Base-by-base conservation (phyloP, 1,139 yeast species). In the Yamadazyma diospyri region DNA sequence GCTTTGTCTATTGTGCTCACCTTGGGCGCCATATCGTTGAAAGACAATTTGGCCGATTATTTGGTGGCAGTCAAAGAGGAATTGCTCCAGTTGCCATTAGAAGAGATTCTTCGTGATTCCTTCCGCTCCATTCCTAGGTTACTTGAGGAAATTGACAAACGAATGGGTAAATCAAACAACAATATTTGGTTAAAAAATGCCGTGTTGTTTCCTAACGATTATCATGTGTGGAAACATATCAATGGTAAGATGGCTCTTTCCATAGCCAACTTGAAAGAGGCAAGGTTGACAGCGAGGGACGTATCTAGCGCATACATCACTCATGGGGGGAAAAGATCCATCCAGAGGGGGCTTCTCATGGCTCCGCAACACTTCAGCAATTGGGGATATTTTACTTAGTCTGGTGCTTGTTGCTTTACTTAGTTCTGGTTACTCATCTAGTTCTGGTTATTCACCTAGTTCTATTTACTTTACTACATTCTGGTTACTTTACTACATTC, bases 1-100 rank as follows among this genome's bases (percentile, higher is more conserved):
- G 74, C 86, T 1, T 59, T 86, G 29, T 53, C 77, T 19, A 77
- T 85, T 6, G 79, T 85, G 0, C 55, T 88, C 33, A 75, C 88
- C 0, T 64, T 89, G 29, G 96, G 95, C 5, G 92, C 94, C 0
- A 78, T 89, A 27, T 79, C 94, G 0, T 55, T 89, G 5, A 68
- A 77, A 11, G 88, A 85, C 33, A 61, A 73, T 30, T 62, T 78
- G 42, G 66, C 62, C 1, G 87, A 82, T 18, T 70, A 84, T 43
- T 59, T 75, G 28, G 74, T 68, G 2, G 80, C 94, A 0, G 72
- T 86, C 13, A 71, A 71, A 34, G 83, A 80, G 16, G 95, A 87
- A 51, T 60, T 89, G 28, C 65, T 62, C 16, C 59, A 66, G 0
- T 54, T 86, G 27, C 55, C 79, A 2, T 51, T 81, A 25, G 50